These are phyloP conservation scores for Medicago arabica DNA, from an alignment of 306 rosid genomes.

Conservation along the genomic window DNA sequence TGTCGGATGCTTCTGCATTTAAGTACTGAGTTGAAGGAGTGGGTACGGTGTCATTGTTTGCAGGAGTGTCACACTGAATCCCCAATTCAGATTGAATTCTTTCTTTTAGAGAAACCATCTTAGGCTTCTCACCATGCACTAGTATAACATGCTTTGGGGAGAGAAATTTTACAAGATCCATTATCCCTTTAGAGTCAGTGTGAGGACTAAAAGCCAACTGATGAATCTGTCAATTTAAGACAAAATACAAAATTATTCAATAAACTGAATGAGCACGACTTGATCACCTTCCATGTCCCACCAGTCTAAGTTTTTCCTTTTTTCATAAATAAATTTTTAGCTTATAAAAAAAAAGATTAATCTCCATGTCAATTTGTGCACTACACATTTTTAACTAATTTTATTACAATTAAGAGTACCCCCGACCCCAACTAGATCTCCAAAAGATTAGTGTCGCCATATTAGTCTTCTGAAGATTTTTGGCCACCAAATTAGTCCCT, in stretches of 20 bases:
- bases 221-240: slow-evolving; percentile 72
- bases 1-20: slow-evolving; percentile 61
- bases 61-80: slow-evolving; percentile 77
- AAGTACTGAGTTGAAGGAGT: slow-evolving; percentile 62
- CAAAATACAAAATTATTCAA: slow-evolving; percentile 5
- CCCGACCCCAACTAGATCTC: not conserved
- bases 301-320: too few relatives aligned
- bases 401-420: not conserved
- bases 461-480: not conserved
- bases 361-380: slow-evolving; percentile 3
- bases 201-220: slow-evolving; percentile 95
- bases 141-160: slow-evolving; percentile 88
- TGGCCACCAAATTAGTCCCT: not conserved
- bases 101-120: slow-evolving; percentile 75
- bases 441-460: not conserved
- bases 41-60: slow-evolving; percentile 70
- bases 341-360: too few relatives aligned
- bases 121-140: slow-evolving; percentile 93
- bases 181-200: slow-evolving; percentile 92
- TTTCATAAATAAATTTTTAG: too few relatives aligned
- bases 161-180: slow-evolving; percentile 92
- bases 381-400: not conserved
- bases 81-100: slow-evolving; percentile 83
- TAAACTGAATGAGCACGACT: slow-evolving; percentile 30
- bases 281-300: not conserved